Evolutionary conservation across 768 basidiomycete species (phyloP), one percentile per base, ranked within the genome.

Genomic region (Mycena polygramma): DNA sequence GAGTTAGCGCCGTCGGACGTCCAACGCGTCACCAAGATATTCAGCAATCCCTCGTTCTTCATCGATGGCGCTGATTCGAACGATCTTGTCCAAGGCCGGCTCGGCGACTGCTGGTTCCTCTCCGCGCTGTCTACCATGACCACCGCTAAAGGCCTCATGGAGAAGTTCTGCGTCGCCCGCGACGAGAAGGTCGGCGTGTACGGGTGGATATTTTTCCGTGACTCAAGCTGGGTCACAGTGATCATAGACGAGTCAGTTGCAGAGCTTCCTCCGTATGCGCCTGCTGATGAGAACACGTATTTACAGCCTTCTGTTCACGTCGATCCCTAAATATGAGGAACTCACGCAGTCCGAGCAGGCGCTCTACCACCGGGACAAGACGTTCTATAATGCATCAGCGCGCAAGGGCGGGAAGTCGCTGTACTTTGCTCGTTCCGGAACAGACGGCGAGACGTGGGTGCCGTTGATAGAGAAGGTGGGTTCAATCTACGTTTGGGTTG

Each of bases 81-180:
- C 59, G 88, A 88, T 69, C 84, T 89, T 43, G 79, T 84, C 3
- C 88, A 89, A 79, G 88, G 89, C 15, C 75, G 72, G 5, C 73
- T 89, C n/a, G 86, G 84, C 0, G 85, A 90, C 70, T 89, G 88
- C 72, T 89, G 87, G 87, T 88, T 90, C 74, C 72, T 90, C 9
- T 85, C 84, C 8, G 89, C 87, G 1, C 74, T 89, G 14, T 82
- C 88, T 2, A 87, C 85, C 4, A 83, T 88, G 37, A 81, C 87
- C 8, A 86, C 86, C 5, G 79, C 83, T 0, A 78, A 82, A 3
- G 86, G 84, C 0, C 75, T 89, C 35, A 81, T 90, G 15, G 85
- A 90, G 74, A 87, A 86, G 67, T 83, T 85, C 58, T 86, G 86
- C 63, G 82, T 85, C 43, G 84, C 82, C 11, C 81, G 86, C 30